phyloP scores from a whole-genome alignment of 331 rosid genomes.

The Erythrophleum ivorense region DNA sequence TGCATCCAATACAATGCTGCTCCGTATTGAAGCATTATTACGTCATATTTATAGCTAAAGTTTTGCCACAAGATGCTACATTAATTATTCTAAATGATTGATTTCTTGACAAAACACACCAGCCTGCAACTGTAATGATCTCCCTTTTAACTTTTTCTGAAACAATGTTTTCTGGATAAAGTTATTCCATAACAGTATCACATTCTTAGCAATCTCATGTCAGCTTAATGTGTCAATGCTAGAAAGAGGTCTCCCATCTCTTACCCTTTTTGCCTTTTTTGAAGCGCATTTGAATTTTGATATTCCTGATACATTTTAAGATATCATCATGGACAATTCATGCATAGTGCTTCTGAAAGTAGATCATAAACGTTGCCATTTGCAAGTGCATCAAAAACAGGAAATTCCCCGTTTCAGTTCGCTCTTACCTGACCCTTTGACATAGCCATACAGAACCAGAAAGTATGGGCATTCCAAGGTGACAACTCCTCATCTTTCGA shows the following conservation, averaged over 20 bases:
- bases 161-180: background rate
- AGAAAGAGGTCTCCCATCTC: background rate
- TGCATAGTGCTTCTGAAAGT: background rate
- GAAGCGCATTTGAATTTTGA: slow-evolving; percentile 1
- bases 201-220: background rate
- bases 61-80: background rate
- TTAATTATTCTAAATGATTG: background rate
- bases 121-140: background rate
- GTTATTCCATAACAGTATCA: background rate
- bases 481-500: background rate
- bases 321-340: slow-evolving; percentile 21
- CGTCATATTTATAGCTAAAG: background rate
- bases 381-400: background rate
- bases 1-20: background rate
- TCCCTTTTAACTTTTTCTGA: slow-evolving; percentile 10
- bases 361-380: background rate
- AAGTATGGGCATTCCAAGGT: slow-evolving; percentile 2
- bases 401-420: slow-evolving; percentile 6
- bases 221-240: slow-evolving; percentile 1
- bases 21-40: background rate
- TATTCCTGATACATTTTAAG: background rate
- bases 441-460: background rate
- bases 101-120: background rate
- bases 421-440: slow-evolving; percentile 11
- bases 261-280: background rate